phyloP scores from a whole-genome alignment of 768 basidiomycete species.

The Tricholoma saponaceum region DNA sequence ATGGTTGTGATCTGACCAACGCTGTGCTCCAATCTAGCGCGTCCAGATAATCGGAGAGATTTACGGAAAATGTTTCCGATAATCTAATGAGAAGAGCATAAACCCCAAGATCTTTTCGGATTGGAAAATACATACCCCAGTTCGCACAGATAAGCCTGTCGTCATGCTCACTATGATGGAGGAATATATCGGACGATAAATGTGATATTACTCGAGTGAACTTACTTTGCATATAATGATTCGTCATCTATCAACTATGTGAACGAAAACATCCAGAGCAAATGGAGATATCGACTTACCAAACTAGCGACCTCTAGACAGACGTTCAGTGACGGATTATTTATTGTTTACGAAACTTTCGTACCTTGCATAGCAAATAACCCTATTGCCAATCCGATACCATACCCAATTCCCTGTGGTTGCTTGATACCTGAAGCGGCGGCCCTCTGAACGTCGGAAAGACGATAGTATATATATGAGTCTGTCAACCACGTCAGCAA shows the following conservation, averaged over 20 bases:
- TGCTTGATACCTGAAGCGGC: conserved; percentile 20
- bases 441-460: conserved; percentile 25
- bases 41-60: conserved; percentile 44
- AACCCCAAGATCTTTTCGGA: not conserved
- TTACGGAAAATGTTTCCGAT: conserved; percentile 42
- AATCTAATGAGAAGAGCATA: conserved; percentile 13
- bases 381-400: conserved; percentile 47
- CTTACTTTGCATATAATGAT: conserved; percentile 16
- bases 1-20: conserved; percentile 47
- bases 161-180: conserved; percentile 9
- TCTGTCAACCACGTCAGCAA: conserved; percentile 44
- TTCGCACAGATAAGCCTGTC: conserved; percentile 15
- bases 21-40: conserved; percentile 38
- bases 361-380: conserved; percentile 50
- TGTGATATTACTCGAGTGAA: not conserved
- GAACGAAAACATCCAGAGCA: not conserved
- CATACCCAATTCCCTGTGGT: conserved; percentile 46
- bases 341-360: conserved; percentile 5
- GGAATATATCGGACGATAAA: not conserved
- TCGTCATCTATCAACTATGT: conserved; percentile 15
- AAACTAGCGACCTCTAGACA: conserved; percentile 28
- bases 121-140: conserved; percentile 8
- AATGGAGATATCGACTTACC: conserved; percentile 13
- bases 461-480: conserved; percentile 32
- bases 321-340: not conserved